These are phyloP conservation scores for Trematosphaeria pertusa DNA, from an alignment of 2,329 filamentous ascomycete genomes.

Conservation along the genomic window DNA sequence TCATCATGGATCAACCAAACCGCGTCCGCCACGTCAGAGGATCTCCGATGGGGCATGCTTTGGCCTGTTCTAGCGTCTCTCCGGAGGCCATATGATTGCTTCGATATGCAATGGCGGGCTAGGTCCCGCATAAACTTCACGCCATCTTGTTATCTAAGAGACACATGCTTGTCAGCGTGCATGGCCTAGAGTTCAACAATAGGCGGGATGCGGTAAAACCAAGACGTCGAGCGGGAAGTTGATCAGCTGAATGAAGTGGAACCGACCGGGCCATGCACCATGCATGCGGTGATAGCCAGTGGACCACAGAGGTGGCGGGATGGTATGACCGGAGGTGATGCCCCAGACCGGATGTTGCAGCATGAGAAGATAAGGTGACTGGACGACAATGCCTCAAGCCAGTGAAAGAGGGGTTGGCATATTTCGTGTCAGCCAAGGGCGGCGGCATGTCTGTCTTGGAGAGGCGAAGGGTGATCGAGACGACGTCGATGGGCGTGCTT, in stretches of 20 bases:
- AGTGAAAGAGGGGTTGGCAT: conserved; percentile 35
- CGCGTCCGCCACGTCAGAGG: conserved; percentile 60
- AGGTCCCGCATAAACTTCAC: conserved; percentile 53
- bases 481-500: conserved; percentile 33
- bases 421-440: conserved; percentile 41
- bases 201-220: conserved; percentile 47
- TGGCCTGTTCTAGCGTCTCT: conserved; percentile 55
- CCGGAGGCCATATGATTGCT: conserved; percentile 52
- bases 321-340: conserved; percentile 46
- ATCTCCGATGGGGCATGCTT: conserved; percentile 57
- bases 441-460: conserved; percentile 32
- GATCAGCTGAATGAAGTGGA: conserved; percentile 49
- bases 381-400: conserved; percentile 47
- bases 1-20: conserved; percentile 52
- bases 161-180: conserved; percentile 52
- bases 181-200: conserved; percentile 50
- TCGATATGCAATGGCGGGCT: conserved; percentile 53
- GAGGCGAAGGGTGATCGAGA: conserved; percentile 31
- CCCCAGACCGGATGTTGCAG: conserved; percentile 49
- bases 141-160: conserved; percentile 50
- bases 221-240: conserved; percentile 48
- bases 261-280: conserved; percentile 45
- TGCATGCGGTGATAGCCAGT: conserved; percentile 47
- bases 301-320: conserved; percentile 41
- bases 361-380: conserved; percentile 57